A percentile compares a stretch with the other conserved stretches of the same genome.
Evolutionary conservation across 2,329 filamentous ascomycete species (phyloP).

Genomic region (Periconia sp.): DNA sequence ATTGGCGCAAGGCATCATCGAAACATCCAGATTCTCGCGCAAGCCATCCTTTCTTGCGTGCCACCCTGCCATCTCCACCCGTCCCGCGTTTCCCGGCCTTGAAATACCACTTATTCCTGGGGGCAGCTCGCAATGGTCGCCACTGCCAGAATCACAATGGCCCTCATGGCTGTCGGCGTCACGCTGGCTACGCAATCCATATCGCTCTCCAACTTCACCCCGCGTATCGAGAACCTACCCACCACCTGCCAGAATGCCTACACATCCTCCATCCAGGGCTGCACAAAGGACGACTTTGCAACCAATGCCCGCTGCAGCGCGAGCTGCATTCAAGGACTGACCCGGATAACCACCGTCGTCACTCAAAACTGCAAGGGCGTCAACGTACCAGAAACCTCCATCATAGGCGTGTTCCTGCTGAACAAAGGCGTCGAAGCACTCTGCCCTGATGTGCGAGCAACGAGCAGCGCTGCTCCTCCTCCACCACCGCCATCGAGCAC

Average conservation of each 20-base stretch:
- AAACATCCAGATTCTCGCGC: slow-evolving; percentile 11
- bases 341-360: slow-evolving; percentile 37
- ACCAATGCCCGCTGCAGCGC: slow-evolving; percentile 32
- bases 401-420: slow-evolving; percentile 47
- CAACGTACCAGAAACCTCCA: slow-evolving; percentile 41
- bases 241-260: slow-evolving; percentile 45
- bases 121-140: slow-evolving; percentile 23
- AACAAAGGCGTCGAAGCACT: slow-evolving; percentile 42
- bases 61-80: slow-evolving; percentile 11
- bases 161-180: slow-evolving; percentile 25
- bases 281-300: slow-evolving; percentile 44
- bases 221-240: slow-evolving; percentile 45
- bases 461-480: slow-evolving; percentile 11
- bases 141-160: slow-evolving; percentile 17
- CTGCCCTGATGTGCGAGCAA: slow-evolving; percentile 39
- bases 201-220: slow-evolving; percentile 49
- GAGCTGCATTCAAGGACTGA: slow-evolving; percentile 45
- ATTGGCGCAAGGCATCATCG: background rate
- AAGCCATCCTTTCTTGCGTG: slow-evolving; percentile 2
- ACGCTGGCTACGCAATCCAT: slow-evolving; percentile 36
- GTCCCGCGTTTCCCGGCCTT: slow-evolving; percentile 7
- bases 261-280: slow-evolving; percentile 44
- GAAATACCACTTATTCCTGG: slow-evolving; percentile 6
- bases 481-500: slow-evolving; percentile 7
- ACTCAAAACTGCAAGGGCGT: slow-evolving; percentile 35